Base-by-base conservation (phyloP, 225 moss, liverwort and hornwort genomes). In the Straminergon stramineum region DNA sequence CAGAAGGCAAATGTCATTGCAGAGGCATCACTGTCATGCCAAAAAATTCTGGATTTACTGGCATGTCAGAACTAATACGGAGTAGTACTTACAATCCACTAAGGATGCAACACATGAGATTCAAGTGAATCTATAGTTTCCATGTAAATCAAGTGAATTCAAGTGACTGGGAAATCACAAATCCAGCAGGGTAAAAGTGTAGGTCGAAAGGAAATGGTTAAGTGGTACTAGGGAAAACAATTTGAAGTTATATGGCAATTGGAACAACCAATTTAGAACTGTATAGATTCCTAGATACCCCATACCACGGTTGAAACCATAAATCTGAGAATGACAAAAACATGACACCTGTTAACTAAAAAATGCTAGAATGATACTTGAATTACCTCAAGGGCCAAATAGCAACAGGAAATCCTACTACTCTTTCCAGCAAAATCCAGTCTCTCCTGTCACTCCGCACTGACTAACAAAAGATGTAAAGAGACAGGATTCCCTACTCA, bases 351-450 rank as follows among this genome's bases (percentile, higher is more conserved):
- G 75, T 41, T 43, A 13, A 90, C 78, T 68, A 74, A 55, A 83
- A 78, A 86, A 78, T 82, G 86, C 82, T 82, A 35, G 56, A 73
- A 79, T 84, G 79, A 75, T 84, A 53, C 67, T 87, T 84, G 79
- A 80, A 89, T 92, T 65, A 81, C 31, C 67, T 81, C 79, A 87
- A 89, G 89, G 70, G 89, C 61, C 82, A 71, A 71, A 83, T 67
- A 78, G 79, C 84, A 86, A 85, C 43, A 80, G 11, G 39, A 75
- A 88, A 84, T 14, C 84, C 88, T 62, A 55, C 60, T 86, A 51
- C 82, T 79, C 79, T 87, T 87, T 86, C 76, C 63, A 77, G 84
- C 81, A 92, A 92, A 91, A 91, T 87, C 87, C 45, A 87, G 89
- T 85, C 67, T 78, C 53, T 84, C 83, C 91, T 85, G 74, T 68